Base-by-base conservation (phyloP, 1,284 basidiomycete genomes). In the Boletus albobrunnescens region DNA sequence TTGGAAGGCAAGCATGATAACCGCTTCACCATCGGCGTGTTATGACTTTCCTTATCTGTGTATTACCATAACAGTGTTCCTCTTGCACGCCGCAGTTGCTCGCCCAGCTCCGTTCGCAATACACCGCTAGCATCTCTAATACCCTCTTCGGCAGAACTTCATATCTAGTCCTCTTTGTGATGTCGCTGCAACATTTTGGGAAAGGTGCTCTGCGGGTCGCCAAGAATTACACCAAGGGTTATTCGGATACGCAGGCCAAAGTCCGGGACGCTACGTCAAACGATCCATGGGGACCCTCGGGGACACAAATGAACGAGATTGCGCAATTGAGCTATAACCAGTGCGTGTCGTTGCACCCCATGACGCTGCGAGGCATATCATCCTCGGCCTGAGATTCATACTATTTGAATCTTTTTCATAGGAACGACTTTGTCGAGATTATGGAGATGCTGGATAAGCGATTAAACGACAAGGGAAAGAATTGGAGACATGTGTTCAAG, bases 381-480 rank as follows among this genome's bases (percentile, higher is more conserved):
- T 19, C 12, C 33, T 12, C 6, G 17, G 6, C 17, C 19, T 6
- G 33, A 35, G n/a, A 6, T 22, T 6, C 22, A 6, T 22, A 6
- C 1, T 4, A 3, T 16, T 16, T 26, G 22, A 50, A 22, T 9
- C 17, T 4, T 26, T 36, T 46, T 32, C 36, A 4, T 38, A 96
- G 93, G 71, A 89, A 85, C 57, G 94, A 99, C 66, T 99, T 99
- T 70, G 92, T 99, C 26, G 96, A 99, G 72, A 94, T 99, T 63
- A 98, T 99, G 94, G 96, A 99, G 75, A 98, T 98, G 91, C 77
- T 99, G 52, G 96, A 99, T 72, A 99, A 99, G 72, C 83, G 96
- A 42, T 72, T 99, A 58, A 99, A 99, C 63, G 96, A 99, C 75
- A 99, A 98, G 75, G 96, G 96, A 33, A 99, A 99, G 82, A 98